Evolutionary conservation across 2,329 filamentous ascomycete genomes (phyloP).

Genomic region (Alternaria incomplexa): DNA sequence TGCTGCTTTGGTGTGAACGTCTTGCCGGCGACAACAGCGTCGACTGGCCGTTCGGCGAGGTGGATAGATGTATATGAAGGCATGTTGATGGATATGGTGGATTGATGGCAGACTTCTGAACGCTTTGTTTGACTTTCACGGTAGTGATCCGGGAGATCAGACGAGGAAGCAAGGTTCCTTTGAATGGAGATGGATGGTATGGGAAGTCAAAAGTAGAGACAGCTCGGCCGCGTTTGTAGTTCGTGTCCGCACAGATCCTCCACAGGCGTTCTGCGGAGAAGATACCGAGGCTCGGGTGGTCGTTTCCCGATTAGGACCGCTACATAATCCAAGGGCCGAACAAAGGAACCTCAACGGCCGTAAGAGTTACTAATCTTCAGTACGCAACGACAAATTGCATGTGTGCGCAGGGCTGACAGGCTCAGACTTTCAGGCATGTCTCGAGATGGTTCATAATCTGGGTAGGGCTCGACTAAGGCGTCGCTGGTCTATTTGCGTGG

Average conservation of each 20-base stretch:
- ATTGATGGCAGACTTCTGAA: background rate
- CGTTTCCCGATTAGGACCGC: slow-evolving; percentile 21
- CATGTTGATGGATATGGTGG: slow-evolving; percentile 23
- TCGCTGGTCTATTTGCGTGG: background rate
- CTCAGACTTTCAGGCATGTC: background rate
- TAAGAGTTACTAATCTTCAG: background rate
- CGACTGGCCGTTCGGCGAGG: slow-evolving; percentile 68
- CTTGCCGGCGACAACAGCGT: slow-evolving; percentile 66
- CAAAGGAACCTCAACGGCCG: background rate
- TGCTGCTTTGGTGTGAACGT: slow-evolving; percentile 65
- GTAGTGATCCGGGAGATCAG: background rate
- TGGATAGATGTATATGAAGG: slow-evolving; percentile 57
- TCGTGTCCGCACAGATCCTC: slow-evolving; percentile 23
- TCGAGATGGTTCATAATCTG: background rate
- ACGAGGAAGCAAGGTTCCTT: background rate
- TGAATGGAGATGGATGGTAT: background rate
- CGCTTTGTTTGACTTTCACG: background rate
- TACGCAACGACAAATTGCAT: background rate
- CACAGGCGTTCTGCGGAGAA: slow-evolving; percentile 27
- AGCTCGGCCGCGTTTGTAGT: background rate
- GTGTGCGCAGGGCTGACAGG: background rate
- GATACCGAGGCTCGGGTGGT: slow-evolving; percentile 25
- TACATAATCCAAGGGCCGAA: background rate
- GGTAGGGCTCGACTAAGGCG: background rate
- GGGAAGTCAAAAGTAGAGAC: background rate